Conservation (phyloP, 352 stramenopile species). For the Globisporangium nagaii region DNA sequence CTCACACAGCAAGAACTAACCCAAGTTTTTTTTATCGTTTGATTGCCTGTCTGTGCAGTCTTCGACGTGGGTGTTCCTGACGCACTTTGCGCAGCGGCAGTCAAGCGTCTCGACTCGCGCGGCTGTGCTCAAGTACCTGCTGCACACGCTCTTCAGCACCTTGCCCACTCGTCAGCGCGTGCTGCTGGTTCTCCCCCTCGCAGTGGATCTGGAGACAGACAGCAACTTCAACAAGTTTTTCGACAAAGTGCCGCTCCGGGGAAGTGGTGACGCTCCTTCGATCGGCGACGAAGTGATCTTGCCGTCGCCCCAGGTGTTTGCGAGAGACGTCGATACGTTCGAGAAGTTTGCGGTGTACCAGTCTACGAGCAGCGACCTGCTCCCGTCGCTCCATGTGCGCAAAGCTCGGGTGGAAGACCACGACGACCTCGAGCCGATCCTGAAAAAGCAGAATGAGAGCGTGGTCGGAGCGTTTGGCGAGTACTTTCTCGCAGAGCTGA, state of each 20-base stretch:
- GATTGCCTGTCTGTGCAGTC: constrained; percentile 9
- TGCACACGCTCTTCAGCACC: constrained; percentile 45
- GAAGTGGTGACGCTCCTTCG: background rate
- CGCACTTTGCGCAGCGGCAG: constrained; percentile 51
- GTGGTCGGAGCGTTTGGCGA: constrained; percentile 79
- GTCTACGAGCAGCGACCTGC: constrained; percentile 24
- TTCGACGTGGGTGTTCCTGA: constrained; percentile 47
- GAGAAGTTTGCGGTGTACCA: constrained; percentile 49
- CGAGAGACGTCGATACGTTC: constrained; percentile 31
- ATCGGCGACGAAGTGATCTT: constrained; percentile 10
- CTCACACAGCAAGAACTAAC: background rate
- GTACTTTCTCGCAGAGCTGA: constrained; percentile 92
- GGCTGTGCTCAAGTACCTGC: constrained; percentile 44
- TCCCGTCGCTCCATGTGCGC: constrained; percentile 45
- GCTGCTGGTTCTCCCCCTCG: constrained; percentile 45
- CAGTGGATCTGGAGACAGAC: constrained; percentile 44
- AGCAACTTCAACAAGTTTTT: constrained; percentile 56
- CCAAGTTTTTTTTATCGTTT: too few relatives aligned
- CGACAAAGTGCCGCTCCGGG: constrained; percentile 20
- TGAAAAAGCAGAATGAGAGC: constrained; percentile 49
- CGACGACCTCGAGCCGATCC: constrained; percentile 71
- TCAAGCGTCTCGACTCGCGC: constrained; percentile 20
- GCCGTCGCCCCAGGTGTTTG: constrained; percentile 14
- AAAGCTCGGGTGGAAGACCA: constrained; percentile 77
- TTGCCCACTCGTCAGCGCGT: constrained; percentile 32